Conservation (phyloP, 2,329 filamentous ascomycete species). For the Alternaria conjuncta region DNA sequence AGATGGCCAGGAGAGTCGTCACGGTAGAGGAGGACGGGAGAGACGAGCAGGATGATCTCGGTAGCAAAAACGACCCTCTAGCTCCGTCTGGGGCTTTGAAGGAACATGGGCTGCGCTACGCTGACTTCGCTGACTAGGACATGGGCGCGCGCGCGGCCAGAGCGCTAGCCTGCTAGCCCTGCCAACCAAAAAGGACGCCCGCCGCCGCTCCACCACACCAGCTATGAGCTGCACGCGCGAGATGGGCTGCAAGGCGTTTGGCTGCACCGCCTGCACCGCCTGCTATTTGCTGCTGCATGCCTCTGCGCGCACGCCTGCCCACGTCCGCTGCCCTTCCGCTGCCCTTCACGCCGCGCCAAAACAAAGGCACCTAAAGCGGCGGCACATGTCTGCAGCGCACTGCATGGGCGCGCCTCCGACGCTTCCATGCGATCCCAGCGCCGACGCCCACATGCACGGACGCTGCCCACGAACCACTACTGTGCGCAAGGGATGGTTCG, state of each 20-base stretch:
- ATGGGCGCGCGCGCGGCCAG: constrained; percentile 24
- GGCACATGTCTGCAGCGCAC: constrained; percentile 6
- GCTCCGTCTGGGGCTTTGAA: constrained; percentile 23
- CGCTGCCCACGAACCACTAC: constrained; percentile 17
- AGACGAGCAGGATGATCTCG: constrained; percentile 23
- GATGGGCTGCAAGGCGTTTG: constrained; percentile 1
- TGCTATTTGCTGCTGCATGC: neutral
- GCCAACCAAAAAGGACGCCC: constrained; percentile 20
- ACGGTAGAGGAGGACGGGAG: constrained; percentile 13
- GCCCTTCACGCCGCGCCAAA: neutral
- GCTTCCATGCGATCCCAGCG: constrained; percentile 25
- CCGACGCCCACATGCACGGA: constrained; percentile 20
- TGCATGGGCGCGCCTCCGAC: constrained; percentile 15
- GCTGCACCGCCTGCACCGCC: neutral
- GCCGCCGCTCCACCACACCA: neutral
- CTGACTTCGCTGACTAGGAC: neutral
- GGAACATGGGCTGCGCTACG: constrained; percentile 1
- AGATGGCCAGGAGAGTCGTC: constrained; percentile 13
- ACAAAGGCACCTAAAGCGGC: constrained; percentile 22
- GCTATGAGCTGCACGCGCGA: neutral
- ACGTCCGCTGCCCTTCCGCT: neutral
- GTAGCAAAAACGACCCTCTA: constrained; percentile 35
- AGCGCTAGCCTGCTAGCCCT: constrained; percentile 28
- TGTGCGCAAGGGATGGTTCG: constrained; percentile 11
- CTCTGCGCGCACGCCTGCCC: neutral